phyloP scores from a whole-genome alignment of 345 rosid species.

The Euphorbia pulcherrima region DNA sequence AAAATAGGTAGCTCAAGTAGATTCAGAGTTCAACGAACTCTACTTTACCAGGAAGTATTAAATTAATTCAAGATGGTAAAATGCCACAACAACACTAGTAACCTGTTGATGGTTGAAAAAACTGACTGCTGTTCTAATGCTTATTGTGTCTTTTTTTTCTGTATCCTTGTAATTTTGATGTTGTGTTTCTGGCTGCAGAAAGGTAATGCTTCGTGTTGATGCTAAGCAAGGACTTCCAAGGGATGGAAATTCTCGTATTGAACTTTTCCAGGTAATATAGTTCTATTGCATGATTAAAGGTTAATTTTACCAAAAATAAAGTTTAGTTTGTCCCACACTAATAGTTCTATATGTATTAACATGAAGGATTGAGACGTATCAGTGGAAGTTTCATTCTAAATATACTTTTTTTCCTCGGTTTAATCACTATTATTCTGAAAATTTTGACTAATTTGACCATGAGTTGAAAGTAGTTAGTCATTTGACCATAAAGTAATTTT shows the following conservation, averaged over 20 bases:
- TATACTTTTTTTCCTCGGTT: neutral
- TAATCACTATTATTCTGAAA: neutral
- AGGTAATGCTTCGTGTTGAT: conserved; percentile 87
- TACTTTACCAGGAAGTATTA: too few species aligned
- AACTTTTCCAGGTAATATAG: conserved; percentile 72
- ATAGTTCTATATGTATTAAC: too few species aligned
- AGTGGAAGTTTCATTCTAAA: neutral
- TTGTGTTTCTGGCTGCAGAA: conserved; percentile 47
- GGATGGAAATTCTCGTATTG: conserved; percentile 84
- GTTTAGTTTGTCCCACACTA: neutral
- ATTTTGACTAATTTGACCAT: neutral
- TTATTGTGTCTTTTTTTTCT: neutral
- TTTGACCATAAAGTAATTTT: neutral
- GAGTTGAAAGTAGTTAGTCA: neutral
- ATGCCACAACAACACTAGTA: neutral
- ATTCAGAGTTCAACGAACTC: too few species aligned
- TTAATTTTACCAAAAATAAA: neutral
- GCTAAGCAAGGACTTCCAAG: conserved; percentile 91
- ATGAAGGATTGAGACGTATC: neutral
- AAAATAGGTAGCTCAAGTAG: too few species aligned
- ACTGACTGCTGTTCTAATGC: neutral
- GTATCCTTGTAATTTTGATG: conserved; percentile 10
- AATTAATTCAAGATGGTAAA: neutral
- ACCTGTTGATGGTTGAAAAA: neutral
- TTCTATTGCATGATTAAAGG: neutral